Evolutionary conservation across 2,329 filamentous ascomycete genomes (phyloP).

Genomic region (Fusarium udum): DNA sequence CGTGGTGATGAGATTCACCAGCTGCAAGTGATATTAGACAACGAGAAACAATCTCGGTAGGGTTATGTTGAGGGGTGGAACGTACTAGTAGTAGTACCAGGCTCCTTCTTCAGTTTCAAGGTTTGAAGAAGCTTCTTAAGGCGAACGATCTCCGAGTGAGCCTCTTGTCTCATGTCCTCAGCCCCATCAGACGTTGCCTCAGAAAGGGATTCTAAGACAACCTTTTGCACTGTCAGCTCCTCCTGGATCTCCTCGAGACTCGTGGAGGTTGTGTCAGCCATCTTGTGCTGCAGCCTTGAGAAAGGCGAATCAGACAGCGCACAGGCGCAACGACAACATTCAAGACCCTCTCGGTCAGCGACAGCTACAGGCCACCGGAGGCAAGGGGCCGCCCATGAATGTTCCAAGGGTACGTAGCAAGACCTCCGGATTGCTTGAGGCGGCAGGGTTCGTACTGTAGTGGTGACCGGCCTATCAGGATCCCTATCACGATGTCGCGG

Average conservation of each 20-base stretch:
- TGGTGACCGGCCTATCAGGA: background rate
- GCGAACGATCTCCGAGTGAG: conserved; percentile 41
- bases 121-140: conserved; percentile 47
- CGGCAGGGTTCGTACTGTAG: background rate
- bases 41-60: background rate
- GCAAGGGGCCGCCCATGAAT: conserved; percentile 23
- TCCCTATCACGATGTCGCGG: background rate
- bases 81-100: conserved; percentile 6
- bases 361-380: conserved; percentile 14
- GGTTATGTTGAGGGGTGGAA: background rate
- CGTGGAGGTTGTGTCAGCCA: conserved; percentile 30
- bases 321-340: conserved; percentile 26
- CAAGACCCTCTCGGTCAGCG: conserved; percentile 23
- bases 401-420: conserved; percentile 7
- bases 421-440: conserved; percentile 1
- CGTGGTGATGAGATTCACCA: background rate
- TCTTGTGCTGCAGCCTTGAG: conserved; percentile 11
- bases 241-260: conserved; percentile 47
- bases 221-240: conserved; percentile 55
- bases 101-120: conserved; percentile 12
- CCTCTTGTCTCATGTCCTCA: conserved; percentile 45
- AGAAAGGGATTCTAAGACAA: conserved; percentile 55
- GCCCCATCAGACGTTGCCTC: conserved; percentile 41
- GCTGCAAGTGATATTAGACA: conserved; percentile 1
- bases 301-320: conserved; percentile 25